Evolutionary conservation across 1,284 basidiomycete genomes (phyloP).

Genomic region (Coniophora puteana): DNA sequence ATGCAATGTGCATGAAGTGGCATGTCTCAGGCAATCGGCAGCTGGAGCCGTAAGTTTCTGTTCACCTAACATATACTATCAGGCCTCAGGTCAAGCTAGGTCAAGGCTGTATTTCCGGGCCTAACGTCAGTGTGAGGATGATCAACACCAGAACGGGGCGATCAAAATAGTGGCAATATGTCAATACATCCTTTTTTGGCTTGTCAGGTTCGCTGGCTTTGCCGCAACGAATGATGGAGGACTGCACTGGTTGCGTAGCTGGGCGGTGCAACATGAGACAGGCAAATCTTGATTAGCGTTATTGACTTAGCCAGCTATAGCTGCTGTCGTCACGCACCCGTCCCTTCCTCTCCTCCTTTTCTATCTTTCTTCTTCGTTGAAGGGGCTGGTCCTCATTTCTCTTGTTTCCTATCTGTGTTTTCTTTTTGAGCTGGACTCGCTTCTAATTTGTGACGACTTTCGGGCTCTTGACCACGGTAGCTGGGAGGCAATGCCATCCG

Average conservation of each 20-base stretch:
- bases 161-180: not conserved
- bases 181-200: not conserved
- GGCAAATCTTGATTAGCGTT: not conserved
- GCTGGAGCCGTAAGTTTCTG: too few species aligned
- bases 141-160: too few species aligned
- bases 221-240: too few species aligned
- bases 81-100: too few species aligned
- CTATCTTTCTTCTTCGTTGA: too few species aligned
- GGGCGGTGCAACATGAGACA: conserved; percentile 1
- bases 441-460: conserved; percentile 9
- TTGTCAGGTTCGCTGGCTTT: not conserved
- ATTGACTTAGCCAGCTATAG: not conserved
- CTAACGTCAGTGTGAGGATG: too few species aligned
- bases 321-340: not conserved
- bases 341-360: not conserved
- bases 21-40: too few species aligned
- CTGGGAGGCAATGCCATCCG: conserved; percentile 8
- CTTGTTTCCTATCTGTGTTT: not conserved
- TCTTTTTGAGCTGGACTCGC: conserved; percentile 21
- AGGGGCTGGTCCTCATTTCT: conserved; percentile 11
- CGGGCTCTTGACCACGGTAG: conserved; percentile 1
- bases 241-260: too few species aligned
- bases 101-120: too few species aligned
- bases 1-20: too few species aligned
- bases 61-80: too few species aligned